Conservation (phyloP, 2,329 filamentous ascomycete species). For the Cytospora chrysosperma region DNA sequence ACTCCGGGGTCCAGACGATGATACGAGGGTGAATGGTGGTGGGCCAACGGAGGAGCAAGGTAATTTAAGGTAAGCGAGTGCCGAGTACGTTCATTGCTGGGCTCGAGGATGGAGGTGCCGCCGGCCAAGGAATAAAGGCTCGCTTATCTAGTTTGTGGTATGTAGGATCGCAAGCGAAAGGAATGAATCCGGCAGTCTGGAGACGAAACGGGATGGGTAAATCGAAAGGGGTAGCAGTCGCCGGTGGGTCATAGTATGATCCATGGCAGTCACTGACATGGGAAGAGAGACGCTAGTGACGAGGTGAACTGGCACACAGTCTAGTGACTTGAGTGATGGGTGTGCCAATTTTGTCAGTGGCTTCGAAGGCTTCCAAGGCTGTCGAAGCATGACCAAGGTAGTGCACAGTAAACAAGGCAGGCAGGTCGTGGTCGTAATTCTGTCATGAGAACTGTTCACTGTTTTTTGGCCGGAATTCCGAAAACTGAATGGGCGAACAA, state of each 20-base stretch:
- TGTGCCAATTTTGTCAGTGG: constrained; percentile 1
- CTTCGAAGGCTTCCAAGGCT: background rate
- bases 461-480: background rate
- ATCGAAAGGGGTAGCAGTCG: constrained; percentile 8
- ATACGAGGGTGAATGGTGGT: background rate
- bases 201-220: constrained; percentile 22
- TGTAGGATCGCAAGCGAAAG: constrained; percentile 13
- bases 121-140: constrained; percentile 15
- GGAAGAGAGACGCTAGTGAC: constrained; percentile 22
- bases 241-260: constrained; percentile 13
- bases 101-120: background rate
- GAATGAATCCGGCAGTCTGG: constrained; percentile 26
- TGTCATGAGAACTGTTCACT: background rate
- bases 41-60: constrained; percentile 3
- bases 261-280: constrained; percentile 21
- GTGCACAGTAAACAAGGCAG: background rate
- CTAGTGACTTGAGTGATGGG: constrained; percentile 1
- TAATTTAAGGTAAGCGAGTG: constrained; percentile 13
- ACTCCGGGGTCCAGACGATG: background rate
- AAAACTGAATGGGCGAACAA: background rate
- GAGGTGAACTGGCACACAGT: constrained; percentile 13
- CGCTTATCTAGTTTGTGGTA: constrained; percentile 24
- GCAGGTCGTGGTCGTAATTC: background rate
- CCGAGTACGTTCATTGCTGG: constrained; percentile 5
- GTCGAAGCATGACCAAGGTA: background rate